Percentiles rank a stretch among this genome's conserved stretches.
Conservation (phyloP, 169 alveolate genomes). For the Theileria annulata region DNA sequence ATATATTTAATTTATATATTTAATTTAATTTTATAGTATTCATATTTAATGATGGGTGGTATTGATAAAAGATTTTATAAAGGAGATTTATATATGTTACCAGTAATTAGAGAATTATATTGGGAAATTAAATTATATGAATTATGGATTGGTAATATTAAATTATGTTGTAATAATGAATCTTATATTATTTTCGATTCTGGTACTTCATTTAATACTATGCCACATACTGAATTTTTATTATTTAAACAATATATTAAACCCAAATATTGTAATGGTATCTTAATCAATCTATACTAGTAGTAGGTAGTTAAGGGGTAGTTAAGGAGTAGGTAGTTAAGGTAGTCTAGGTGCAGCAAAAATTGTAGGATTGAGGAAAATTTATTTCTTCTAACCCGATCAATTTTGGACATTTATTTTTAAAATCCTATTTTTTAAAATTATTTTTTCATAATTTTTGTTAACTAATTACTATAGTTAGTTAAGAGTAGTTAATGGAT, state of each 20-base stretch:
- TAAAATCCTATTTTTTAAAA: too few species aligned
- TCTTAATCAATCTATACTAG: constrained; percentile 10
- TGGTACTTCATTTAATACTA: constrained; percentile 86
- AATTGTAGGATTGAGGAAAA: background rate
- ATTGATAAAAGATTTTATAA: constrained; percentile 78
- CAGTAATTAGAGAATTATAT: constrained; percentile 83
- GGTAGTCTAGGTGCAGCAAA: too few species aligned
- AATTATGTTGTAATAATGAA: constrained; percentile 82
- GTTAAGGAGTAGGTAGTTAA: too few species aligned
- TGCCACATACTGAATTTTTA: constrained; percentile 78
- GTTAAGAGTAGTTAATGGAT: too few species aligned
- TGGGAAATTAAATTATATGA: constrained; percentile 84
- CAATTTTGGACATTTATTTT: background rate
- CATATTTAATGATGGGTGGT: constrained; percentile 85
- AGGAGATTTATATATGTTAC: constrained; percentile 81
- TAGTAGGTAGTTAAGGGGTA: too few species aligned
- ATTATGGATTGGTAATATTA: constrained; percentile 79
- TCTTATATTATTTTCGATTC: constrained; percentile 86
- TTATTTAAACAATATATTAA: constrained; percentile 68
- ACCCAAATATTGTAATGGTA: constrained; percentile 40
- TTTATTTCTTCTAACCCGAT: background rate
- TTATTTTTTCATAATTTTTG: too few species aligned
- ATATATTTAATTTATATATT: constrained; percentile 21
- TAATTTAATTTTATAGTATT: constrained; percentile 64
- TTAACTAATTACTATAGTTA: too few species aligned